A percentile compares a stretch with the other conserved stretches of the same genome.
phyloP scores from a whole-genome alignment of 352 stramenopile genomes.

The Lagenidium giganteum region DNA sequence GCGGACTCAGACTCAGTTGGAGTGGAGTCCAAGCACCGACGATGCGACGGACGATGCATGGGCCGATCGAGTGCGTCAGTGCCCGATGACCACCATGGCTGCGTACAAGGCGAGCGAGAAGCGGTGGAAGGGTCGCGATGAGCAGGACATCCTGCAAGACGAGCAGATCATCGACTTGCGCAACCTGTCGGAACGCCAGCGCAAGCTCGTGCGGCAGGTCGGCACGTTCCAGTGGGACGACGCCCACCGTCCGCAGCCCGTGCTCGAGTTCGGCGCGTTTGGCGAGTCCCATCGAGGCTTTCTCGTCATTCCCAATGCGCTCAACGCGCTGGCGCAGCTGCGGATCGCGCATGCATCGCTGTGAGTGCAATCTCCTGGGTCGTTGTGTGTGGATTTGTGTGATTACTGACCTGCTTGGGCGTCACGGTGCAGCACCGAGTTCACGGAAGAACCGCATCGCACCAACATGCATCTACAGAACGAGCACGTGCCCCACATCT shows the following conservation, averaged over 20 bases:
- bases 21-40: no score
- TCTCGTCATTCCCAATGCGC: conserved; percentile 53
- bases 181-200: conserved; percentile 22
- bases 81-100: conserved; percentile 7
- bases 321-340: conserved; percentile 46
- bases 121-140: conserved; percentile 50
- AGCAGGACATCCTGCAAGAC: conserved; percentile 22
- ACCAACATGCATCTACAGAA: conserved; percentile 76
- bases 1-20: no score
- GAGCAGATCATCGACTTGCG: conserved; percentile 35
- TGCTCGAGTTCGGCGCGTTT: conserved; percentile 45
- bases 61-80: no score
- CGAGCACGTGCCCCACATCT: conserved; percentile 43
- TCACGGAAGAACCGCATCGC: conserved; percentile 58
- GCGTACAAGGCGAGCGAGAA: conserved; percentile 75
- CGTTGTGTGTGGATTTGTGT: background rate
- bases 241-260: conserved; percentile 20
- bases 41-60: no score
- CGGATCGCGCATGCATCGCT: conserved; percentile 46
- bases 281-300: conserved; percentile 50
- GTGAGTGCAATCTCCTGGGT: conserved; percentile 27
- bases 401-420: background rate
- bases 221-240: conserved; percentile 31
- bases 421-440: conserved; percentile 44
- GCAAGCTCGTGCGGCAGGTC: conserved; percentile 22